Evolutionary conservation across 306 rosid species (phyloP).

Genomic region (Pterocarpus santalinus): DNA sequence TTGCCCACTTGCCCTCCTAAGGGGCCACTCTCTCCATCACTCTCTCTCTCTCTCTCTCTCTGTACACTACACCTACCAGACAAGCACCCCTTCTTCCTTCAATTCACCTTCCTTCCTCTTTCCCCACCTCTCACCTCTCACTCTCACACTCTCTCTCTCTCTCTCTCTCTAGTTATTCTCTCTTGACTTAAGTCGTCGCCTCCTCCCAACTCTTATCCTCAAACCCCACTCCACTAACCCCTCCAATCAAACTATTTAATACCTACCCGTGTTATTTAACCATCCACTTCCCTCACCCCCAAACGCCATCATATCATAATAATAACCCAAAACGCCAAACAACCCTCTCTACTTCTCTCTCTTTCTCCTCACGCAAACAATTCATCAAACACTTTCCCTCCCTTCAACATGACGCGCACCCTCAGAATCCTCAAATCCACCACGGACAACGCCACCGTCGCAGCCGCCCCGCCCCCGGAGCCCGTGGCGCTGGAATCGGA

Average conservation of each 20-base stretch:
- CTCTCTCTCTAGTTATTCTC: conserved; percentile 15
- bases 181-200: conserved; percentile 48
- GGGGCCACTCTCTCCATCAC: background rate
- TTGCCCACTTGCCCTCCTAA: background rate
- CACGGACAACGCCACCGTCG: conserved; percentile 11
- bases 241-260: conserved; percentile 39
- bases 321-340: background rate
- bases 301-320: no score
- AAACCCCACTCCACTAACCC: conserved; percentile 31
- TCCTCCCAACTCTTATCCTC: conserved; percentile 48
- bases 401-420: conserved; percentile 56
- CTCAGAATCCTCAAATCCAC: conserved; percentile 49
- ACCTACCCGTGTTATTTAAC: conserved; percentile 52
- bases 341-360: background rate
- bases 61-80: no score
- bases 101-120: background rate
- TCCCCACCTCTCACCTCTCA: background rate
- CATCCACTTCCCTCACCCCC: conserved; percentile 14
- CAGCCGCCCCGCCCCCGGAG: conserved; percentile 70
- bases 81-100: background rate
- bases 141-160: background rate
- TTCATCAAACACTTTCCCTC: conserved; percentile 24
- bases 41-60: background rate
- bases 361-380: background rate
- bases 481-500: conserved; percentile 67